Base-by-base conservation (phyloP, 306 rosid genomes). In the Vachellia pachyceras region DNA sequence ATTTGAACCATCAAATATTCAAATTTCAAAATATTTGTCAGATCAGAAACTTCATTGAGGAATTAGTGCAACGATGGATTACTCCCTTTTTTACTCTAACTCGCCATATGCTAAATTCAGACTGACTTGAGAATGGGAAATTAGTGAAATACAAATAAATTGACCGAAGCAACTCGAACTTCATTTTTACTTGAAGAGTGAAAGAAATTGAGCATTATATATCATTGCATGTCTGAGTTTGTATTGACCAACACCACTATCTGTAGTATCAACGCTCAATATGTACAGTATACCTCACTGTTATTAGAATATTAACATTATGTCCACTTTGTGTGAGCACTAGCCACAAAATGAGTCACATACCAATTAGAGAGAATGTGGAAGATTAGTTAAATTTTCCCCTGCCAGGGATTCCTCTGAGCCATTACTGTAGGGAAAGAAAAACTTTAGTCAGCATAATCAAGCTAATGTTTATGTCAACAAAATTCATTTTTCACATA, bases 371-470 rank as follows among this genome's bases (percentile, higher is more conserved):
- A 73, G 83, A 10, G 84, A 90, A 13, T 83, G 97, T 1, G 92
- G 91, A 81, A 92, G 97, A 82, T 90, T 88, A 36, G 82, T 8
- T 41, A 46, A 79, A 84, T 77, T 90, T 58, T 89, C 88, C 74
- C 93, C 92, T 52, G 69, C 22, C 44, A 87, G 84, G 44, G 71
- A 75, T 75, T 91, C 94, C 75, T 91, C 99, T 3, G 90, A 86
- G 45, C 92, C 99, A 73, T 91, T 80, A 72, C 99, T 95, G 90
- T 79, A 83, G 61, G 82, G 77, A 67, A 70, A 37, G 25, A 82
- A n/a, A 54, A 50, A 8, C 2, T 6, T 9, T 5, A 41, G 54
- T 82, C 63, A 54, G 39, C 10, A 74, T 73, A 76, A 78, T 77
- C 5, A 55, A 65, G 55, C n/a, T 22, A 73, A 23, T 61, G 69